Evolutionary conservation across 345 rosid genomes (phyloP).

Genomic region (Lepidium sativum): DNA sequence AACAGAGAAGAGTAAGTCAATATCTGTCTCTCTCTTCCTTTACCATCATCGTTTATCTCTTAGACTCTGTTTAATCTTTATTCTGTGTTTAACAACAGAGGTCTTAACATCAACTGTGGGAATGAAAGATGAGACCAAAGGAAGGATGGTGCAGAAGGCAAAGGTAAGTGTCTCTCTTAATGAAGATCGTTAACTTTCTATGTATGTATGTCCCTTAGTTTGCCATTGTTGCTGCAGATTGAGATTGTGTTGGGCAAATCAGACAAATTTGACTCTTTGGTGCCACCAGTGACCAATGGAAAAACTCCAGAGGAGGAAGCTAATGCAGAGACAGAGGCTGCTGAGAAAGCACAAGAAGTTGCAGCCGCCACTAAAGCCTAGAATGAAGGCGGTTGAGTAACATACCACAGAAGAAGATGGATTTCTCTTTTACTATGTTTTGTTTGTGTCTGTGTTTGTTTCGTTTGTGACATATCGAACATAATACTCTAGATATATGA

Average conservation of each 20-base stretch:
- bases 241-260: conserved; percentile 74
- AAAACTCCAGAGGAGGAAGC: conserved; percentile 18
- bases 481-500: conserved; percentile 14
- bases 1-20: conserved; percentile 64
- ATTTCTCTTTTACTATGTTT: not conserved
- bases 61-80: not conserved
- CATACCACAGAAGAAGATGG: not conserved
- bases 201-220: no score
- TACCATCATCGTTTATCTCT: not conserved
- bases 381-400: conserved; percentile 9
- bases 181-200: not conserved
- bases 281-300: conserved; percentile 31
- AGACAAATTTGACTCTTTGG: conserved; percentile 60
- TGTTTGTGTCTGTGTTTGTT: conserved; percentile 7
- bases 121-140: conserved; percentile 79
- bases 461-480: conserved; percentile 25
- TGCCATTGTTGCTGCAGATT: conserved; percentile 24
- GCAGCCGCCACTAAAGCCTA: conserved; percentile 24
- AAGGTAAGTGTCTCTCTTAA: conserved; percentile 38
- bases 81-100: conserved; percentile 34
- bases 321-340: conserved; percentile 16
- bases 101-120: conserved; percentile 78
- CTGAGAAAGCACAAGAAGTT: conserved; percentile 6
- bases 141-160: conserved; percentile 73
- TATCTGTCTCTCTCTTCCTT: not conserved